Evolutionary conservation across 208 protist species (phyloP).

Genomic region (Trypanosoma lewisi): DNA sequence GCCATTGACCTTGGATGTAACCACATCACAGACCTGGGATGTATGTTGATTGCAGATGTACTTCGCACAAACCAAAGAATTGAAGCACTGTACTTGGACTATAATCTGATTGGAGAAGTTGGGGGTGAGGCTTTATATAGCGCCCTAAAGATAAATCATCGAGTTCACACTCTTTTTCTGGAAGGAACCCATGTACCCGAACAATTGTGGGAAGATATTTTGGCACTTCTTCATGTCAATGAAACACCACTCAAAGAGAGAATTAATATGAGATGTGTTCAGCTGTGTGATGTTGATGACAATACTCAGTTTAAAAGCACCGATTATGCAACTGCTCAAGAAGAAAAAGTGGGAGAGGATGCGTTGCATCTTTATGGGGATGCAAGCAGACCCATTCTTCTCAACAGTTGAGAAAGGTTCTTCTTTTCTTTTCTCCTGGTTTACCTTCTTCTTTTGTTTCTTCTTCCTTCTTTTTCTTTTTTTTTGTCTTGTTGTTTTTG

Average conservation of each 20-base stretch:
- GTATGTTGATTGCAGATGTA: conserved; percentile 68
- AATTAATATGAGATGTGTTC: conserved; percentile 53
- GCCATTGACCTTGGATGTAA: conserved; percentile 78
- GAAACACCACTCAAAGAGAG: conserved; percentile 43
- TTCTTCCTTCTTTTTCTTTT: too few relatives aligned
- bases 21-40: conserved; percentile 65
- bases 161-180: conserved; percentile 62
- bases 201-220: conserved; percentile 69
- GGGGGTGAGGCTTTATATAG: conserved; percentile 74
- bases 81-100: conserved; percentile 67
- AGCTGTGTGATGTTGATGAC: conserved; percentile 54
- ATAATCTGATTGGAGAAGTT: conserved; percentile 66
- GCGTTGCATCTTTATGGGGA: conserved; percentile 41
- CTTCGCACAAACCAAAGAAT: conserved; percentile 74
- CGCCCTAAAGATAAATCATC: conserved; percentile 75
- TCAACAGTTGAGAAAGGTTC: conserved; percentile 14
- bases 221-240: conserved; percentile 81
- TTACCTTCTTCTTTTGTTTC: too few relatives aligned
- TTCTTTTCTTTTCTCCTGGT: too few relatives aligned
- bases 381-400: conserved; percentile 3
- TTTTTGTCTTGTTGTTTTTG: too few relatives aligned
- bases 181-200: conserved; percentile 55
- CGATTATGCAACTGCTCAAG: conserved; percentile 66
- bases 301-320: conserved; percentile 67
- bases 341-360: conserved; percentile 45